These are phyloP conservation scores for Lactarius sanguifluus DNA, from an alignment of 768 basidiomycete genomes.

Conservation along the genomic window DNA sequence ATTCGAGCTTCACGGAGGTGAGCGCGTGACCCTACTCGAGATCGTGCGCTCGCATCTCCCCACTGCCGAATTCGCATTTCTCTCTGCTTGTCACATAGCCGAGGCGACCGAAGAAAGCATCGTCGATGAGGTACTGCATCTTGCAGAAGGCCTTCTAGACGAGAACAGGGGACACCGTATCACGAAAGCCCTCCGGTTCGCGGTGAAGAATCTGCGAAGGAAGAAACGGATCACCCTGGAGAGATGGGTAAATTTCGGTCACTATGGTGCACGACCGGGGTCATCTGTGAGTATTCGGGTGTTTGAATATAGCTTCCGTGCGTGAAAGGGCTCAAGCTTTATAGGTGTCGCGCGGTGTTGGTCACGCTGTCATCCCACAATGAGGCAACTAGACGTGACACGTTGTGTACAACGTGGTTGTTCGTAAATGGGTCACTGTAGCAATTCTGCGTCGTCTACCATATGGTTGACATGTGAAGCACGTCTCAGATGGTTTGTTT, in stretches of 20 bases:
- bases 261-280: background rate
- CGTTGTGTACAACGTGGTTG: too few relatives aligned
- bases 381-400: too few relatives aligned
- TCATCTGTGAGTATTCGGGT: background rate
- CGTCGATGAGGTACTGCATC: background rate
- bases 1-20: background rate
- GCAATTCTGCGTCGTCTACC: background rate
- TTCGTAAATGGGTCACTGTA: too few relatives aligned
- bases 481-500: too few relatives aligned
- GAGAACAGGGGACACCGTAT: background rate
- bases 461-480: background rate
- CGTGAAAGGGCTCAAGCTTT: too few relatives aligned
- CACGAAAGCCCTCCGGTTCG: background rate
- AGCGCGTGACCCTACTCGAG: background rate
- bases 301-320: too few relatives aligned
- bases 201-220: background rate
- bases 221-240: background rate
- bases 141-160: background rate
- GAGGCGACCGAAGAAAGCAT: background rate
- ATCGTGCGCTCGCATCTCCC: background rate
- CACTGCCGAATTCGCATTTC: background rate
- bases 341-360: too few relatives aligned
- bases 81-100: background rate
- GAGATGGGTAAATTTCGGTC: background rate
- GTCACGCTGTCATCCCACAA: too few relatives aligned